Base-by-base conservation (phyloP, 2,329 filamentous ascomycete genomes). In the Pseudocercospora cruenta region DNA sequence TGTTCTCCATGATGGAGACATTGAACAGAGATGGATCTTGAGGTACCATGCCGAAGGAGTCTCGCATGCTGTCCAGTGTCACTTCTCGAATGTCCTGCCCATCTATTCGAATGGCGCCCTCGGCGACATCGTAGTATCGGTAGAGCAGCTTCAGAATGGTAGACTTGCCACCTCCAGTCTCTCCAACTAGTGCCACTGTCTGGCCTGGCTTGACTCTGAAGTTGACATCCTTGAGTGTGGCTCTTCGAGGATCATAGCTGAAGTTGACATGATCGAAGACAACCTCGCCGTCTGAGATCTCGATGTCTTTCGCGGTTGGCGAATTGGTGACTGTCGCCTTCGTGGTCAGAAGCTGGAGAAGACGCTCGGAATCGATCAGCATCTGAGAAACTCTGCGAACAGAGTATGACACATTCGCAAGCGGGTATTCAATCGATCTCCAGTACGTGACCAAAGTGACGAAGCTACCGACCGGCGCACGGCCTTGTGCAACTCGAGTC, bases 361-460 rank as follows among this genome's bases (percentile, higher is more conserved):
- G 79, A 3, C 87, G 83, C 72, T 92, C 89, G 0, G 89, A 87
- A 71, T 91, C 87, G 43, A 91, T 85, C 26, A 92, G 78, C 57
- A 86, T 83, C 21, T 79, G 78, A 2, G 82, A 80, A 31, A 87
- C 77, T 55, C 80, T 79, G 22, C 80, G 79, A 64, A 85, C 83
- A 28, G 82, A 83, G 69, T 79, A 82, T 0, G 82, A 81, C 47
- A 88, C 80, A 12, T 80, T 80, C n/a, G 80, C 78, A 3, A 88
- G 76, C 6, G 86, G 85, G 2, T 73, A 74, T 63, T 81, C 79
- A 70, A 83, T 79, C 0, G 77, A 77, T 19, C 72, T 65, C 89
- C 89, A 92, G 76, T 91, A 91, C 36, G 86, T 83, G 16, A 90
- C 80, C 26, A 92, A 77, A 19, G 88, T 88, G 4, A 91, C 85